Conservation (phyloP, 164 flowering plant genomes). For the Stephania japonica region DNA sequence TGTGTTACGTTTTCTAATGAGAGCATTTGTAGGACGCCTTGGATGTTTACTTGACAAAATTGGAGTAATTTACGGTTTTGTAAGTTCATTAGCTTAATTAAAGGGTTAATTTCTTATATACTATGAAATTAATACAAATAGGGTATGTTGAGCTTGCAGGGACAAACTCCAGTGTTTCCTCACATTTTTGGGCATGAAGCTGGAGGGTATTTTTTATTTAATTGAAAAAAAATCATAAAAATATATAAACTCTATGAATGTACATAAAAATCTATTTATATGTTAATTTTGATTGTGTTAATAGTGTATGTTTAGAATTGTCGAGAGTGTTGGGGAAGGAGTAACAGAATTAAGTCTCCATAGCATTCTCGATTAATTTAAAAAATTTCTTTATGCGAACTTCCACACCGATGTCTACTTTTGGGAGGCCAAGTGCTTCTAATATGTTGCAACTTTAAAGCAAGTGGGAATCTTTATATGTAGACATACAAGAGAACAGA, state of each 20-base stretch:
- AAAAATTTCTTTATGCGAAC: too few relatives aligned
- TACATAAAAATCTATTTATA: not conserved
- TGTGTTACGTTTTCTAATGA: not conserved
- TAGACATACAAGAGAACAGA: too few relatives aligned
- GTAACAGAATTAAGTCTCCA: conserved; percentile 51
- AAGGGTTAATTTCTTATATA: not conserved
- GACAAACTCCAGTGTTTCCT: conserved; percentile 47
- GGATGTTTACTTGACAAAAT: not conserved
- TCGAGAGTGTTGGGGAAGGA: conserved; percentile 65
- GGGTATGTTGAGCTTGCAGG: conserved; percentile 24
- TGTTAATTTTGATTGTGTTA: too few relatives aligned
- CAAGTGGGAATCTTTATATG: too few relatives aligned
- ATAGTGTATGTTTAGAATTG: conserved; percentile 29
- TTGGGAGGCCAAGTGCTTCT: too few relatives aligned
- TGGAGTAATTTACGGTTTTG: not conserved
- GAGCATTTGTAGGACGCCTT: not conserved
- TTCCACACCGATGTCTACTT: too few relatives aligned
- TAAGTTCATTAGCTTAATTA: not conserved
- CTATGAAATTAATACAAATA: not conserved
- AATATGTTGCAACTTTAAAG: too few relatives aligned
- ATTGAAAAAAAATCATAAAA: not conserved
- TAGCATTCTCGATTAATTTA: too few relatives aligned
- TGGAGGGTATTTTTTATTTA: conserved; percentile 34
- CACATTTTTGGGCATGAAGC: conserved; percentile 55
- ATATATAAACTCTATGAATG: not conserved